Evolutionary conservation across 257 asterid species (phyloP), one percentile per base, ranked within the genome.

Genomic region (Petunia axillaris): DNA sequence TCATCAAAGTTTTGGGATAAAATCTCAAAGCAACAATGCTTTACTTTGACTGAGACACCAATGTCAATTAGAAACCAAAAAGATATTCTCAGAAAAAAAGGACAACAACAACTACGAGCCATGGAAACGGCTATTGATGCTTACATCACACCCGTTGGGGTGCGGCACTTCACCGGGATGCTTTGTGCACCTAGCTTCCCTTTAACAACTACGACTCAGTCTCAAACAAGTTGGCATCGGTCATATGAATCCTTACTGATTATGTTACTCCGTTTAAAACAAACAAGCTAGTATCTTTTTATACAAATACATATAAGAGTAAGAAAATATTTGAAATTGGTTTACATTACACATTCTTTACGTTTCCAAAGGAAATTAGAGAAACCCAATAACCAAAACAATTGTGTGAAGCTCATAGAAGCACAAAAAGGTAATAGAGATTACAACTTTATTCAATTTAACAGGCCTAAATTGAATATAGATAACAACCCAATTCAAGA

Each of bases 401-500:
- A 37, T 10, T 2, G 0, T 57, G 25, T 43, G 57, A 60, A 48
- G 59, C 73, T 43, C 37, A 77, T 58, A 50, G 25, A 71, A 5
- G 13, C 11, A 77, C 39, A 39, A 59, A 59, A 59, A 77, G 25
- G 59, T 59, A 65, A 59, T 60, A 60, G 41, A 76, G 59, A 11
- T 59, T 44, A n/a, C 0, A 77, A 10, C 59, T 43, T 43, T 48
- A 46, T 35, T 11, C 78, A 36, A 73, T 50, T 50, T 50, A 35
- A 11, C 11, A 16, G 1, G 2, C 2, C 62, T 35, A 50, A 38
- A 50, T 50, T 35, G 78, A 73, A 52, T 36, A 36, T 10, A 73
- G 62, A 73, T 35, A 10, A 11, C 46, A 73, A 73, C 62, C 62
- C 77, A 73, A 35, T 3, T 57, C 73, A 4, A 43, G 55, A 77